Base-by-base conservation (phyloP, 257 asterid genomes). In the Ilex asprella region DNA sequence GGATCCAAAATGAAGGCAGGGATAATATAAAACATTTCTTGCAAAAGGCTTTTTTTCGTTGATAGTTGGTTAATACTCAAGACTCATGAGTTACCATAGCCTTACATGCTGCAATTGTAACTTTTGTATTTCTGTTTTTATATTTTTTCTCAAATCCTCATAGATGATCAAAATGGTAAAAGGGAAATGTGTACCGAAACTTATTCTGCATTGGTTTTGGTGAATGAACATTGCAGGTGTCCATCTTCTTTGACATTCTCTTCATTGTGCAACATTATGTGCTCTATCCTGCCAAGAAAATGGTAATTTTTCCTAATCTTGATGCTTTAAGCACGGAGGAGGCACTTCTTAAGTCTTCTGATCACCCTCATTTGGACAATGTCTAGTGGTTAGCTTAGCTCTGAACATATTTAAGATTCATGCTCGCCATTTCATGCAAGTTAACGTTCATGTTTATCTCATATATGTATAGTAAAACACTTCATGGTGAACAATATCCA, bases 251-350 rank as follows among this genome's bases (percentile, higher is more conserved):
- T 61, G 94, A 91, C 76, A 62, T 91, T 64, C 85, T 91, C 53
- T 88, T 91, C 80, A 91, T 91, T 53, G 57, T 91, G 71, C 98
- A 91, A 82, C 96, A 88, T 73, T 88, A 79, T 16, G 70, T 88
- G 65, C 79, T 91, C 12, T 91, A 91, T 73, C 82, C 77, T 21
- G 35, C 84, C 50, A 81, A 63, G 65, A 76, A 59, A 58, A 54
- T 50, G 8, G 64, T 15, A 7, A 35, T 2, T 55, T 32, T 79
- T 44, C 60, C 84, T 5, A 57, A 67, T 4, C 69, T 73, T 32
- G 77, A 67, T 46, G 76, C 30, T 82, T 93, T 77, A 79, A 82
- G 27, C 27, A 21, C 75, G 78, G 70, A 73, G 78, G 82, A 80
- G 68, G 84, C 89, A 30, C 77, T 85, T 10, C 73, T 85, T 58